A percentile compares a stretch with the other conserved stretches of the same genome.
Conservation (phyloP, 495 filamentous ascomycete species). For the Hypoxylon fragiforme region DNA sequence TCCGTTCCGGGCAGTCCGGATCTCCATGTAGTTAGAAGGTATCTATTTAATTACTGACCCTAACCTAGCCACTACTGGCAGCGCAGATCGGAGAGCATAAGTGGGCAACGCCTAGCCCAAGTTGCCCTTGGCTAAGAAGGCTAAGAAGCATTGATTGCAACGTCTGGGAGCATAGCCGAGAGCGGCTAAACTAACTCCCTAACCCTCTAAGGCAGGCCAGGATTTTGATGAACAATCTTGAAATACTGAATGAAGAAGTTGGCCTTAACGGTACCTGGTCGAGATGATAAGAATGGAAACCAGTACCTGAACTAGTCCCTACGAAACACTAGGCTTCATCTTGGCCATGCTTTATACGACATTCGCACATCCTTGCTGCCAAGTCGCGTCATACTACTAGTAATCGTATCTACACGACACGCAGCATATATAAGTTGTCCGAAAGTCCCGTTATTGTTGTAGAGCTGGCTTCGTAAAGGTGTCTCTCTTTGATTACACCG, state of each 20-base stretch:
- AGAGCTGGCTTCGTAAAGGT: no score
- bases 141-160: no score
- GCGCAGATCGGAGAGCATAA: no score
- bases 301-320: not conserved
- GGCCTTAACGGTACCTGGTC: not conserved
- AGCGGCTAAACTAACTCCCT: slow-evolving; percentile 12
- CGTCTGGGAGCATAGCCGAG: slow-evolving; percentile 13
- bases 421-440: slow-evolving; percentile 8
- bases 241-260: not conserved
- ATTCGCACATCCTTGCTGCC: not conserved
- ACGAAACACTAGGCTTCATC: slow-evolving; percentile 4
- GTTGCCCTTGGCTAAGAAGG: no score
- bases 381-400: not conserved
- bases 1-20: no score
- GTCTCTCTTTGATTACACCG: no score
- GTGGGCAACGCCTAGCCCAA: no score
- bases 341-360: slow-evolving; percentile 4
- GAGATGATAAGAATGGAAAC: no score
- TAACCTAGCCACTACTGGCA: no score
- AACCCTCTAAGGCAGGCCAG: not conserved
- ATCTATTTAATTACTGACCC: no score
- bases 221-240: not conserved
- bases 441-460: not conserved
- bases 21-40: no score
- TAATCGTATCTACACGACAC: not conserved